Conservation (phyloP, 345 rosid genomes). For the Melaleuca quinquenervia region DNA sequence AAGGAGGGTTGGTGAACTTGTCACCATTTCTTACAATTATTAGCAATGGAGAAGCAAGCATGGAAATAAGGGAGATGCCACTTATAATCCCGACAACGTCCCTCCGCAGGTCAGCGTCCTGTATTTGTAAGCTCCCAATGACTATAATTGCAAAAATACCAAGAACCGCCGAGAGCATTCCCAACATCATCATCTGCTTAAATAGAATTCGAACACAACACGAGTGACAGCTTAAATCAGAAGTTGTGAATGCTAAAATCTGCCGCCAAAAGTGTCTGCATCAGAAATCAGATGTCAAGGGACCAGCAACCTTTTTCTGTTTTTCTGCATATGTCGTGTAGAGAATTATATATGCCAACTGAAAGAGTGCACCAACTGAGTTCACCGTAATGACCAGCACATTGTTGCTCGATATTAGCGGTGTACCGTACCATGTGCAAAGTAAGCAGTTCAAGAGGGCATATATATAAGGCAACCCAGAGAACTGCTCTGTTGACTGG, state of each 20-base stretch:
- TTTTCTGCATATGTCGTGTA: constrained; percentile 49
- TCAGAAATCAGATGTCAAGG: neutral
- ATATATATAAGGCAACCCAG: constrained; percentile 79
- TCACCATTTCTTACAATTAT: constrained; percentile 51
- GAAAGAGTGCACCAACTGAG: constrained; percentile 60
- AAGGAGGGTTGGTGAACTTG: neutral
- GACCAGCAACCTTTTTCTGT: constrained; percentile 35
- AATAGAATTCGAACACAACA: neutral
- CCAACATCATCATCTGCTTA: constrained; percentile 48
- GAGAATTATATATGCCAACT: constrained; percentile 47
- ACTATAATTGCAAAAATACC: constrained; percentile 32
- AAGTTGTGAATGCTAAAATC: neutral
- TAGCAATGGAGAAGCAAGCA: constrained; percentile 91
- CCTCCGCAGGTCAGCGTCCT: constrained; percentile 21
- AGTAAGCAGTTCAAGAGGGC: constrained; percentile 79
- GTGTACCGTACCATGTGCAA: constrained; percentile 75
- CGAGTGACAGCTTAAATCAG: neutral
- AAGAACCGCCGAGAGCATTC: constrained; percentile 41
- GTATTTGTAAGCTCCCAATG: constrained; percentile 53
- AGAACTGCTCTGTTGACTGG: constrained; percentile 65
- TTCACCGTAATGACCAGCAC: constrained; percentile 61
- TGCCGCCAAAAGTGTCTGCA: neutral
- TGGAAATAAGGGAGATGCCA: constrained; percentile 52
- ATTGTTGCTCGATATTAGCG: constrained; percentile 51
- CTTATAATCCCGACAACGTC: constrained; percentile 56